Evolutionary conservation across 2,329 filamentous ascomycete genomes (phyloP).

Genomic region (Neospermospora avenae): DNA sequence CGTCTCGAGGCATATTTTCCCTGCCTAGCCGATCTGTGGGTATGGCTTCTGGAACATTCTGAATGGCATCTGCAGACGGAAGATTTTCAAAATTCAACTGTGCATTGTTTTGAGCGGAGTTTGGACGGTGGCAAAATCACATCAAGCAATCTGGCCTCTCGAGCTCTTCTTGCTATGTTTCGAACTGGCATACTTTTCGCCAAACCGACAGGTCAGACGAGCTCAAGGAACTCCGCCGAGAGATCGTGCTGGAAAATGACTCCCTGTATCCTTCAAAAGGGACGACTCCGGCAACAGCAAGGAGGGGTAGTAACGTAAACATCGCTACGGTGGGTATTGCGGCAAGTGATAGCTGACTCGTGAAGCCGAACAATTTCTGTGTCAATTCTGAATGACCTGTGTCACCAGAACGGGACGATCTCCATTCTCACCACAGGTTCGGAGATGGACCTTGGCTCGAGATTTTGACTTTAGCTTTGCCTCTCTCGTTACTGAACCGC

Average conservation of each 20-base stretch:
- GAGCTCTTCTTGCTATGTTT: no score
- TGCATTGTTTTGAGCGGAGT: no score
- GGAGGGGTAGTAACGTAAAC: background rate
- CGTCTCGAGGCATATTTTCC: no score
- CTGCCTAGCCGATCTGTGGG: no score
- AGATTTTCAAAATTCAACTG: no score
- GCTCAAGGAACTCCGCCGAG: background rate
- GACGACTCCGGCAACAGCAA: background rate
- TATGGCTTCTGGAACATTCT: no score
- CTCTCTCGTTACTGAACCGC: background rate
- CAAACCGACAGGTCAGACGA: background rate
- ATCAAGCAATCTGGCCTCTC: no score
- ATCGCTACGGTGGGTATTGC: conserved; percentile 1
- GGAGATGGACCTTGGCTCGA: background rate
- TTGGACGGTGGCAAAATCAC: no score
- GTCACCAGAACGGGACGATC: background rate
- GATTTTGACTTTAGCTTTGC: background rate
- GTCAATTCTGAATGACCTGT: background rate
- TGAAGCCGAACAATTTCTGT: background rate
- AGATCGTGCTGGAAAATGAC: background rate
- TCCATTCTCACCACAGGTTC: background rate
- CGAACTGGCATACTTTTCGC: no score
- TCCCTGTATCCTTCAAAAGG: background rate
- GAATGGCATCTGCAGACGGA: no score
- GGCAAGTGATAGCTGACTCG: background rate